Base-by-base conservation (phyloP, 345 rosid genomes). In the Citrus glauca region DNA sequence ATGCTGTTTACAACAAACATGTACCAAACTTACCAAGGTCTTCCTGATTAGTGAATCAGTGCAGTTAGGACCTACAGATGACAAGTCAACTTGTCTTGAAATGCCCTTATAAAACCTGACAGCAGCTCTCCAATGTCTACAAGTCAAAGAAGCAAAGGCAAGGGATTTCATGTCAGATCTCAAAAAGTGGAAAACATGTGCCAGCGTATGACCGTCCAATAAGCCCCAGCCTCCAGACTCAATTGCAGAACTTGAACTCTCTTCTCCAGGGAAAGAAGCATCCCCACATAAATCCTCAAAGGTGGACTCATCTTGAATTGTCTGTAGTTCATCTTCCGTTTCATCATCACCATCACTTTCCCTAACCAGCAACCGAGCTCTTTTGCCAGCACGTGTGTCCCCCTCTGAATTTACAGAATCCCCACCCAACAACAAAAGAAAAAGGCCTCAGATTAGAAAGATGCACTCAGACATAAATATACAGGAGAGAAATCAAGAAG, bases 91-190 rank as follows among this genome's bases (percentile, higher is more conserved):
- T 80, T 88, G 90, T 85, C 81, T 86, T 72, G 98, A 83, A 72
- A 97, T 86, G 77, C 81, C 89, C 86, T 88, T 90, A 89, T 92
- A 97, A 85, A 91, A 91, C 66, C 83, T 75, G 69, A 82, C 89
- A 78, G 91, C 95, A 80, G 97, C 85, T 79, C 95, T 90, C 99
- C 99, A 97, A 66, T 88, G 94, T 84, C 89, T 92, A 83, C 98
- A 97, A 77, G 98, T 93, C 85, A 89, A 85, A 78, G 99, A 93
- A 72, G 98, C 94, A 84, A 88, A 50, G 45, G 89, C 84, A 72
- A 94, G 95, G 75, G 99, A 87, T 79, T 84, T 89, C 81, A 90
- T 69, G 86, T 97, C 98, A 71, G 88, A 84, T 85, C 92, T 90
- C 88, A 97, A 81, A 80, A 88, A 88, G 89, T 97, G 98, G 81